Percentiles rank a stretch among this genome's conserved stretches.
Conservation (phyloP, 345 rosid species). For the Rubroshorea leprosula region DNA sequence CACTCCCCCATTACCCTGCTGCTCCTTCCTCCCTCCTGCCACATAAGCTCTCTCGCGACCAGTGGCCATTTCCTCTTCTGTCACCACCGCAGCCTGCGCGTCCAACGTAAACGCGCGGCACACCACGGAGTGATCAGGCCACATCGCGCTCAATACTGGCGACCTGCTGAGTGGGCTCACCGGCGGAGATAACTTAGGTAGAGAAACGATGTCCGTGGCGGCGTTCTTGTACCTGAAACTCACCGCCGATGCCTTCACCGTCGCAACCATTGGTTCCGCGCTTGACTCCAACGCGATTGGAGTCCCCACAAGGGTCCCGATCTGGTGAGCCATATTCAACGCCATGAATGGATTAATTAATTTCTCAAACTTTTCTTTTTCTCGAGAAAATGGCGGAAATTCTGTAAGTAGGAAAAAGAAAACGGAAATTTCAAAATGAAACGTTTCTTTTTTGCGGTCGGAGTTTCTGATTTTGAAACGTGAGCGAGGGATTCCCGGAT, state of each 20-base stretch:
- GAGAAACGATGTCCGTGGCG: conserved; percentile 31
- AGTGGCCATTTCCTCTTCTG: conserved; percentile 21
- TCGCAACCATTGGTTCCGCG: conserved; percentile 29
- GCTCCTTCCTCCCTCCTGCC: conserved; percentile 17
- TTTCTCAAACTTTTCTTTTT: background rate
- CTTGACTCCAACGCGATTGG: conserved; percentile 32
- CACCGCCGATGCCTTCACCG: conserved; percentile 42
- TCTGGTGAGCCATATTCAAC: conserved; percentile 56
- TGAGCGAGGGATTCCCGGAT: background rate
- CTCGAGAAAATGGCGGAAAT: conserved; percentile 1
- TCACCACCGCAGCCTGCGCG: conserved; percentile 12
- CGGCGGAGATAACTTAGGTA: conserved; percentile 36
- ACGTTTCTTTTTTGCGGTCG: background rate
- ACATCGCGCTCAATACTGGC: conserved; percentile 33
- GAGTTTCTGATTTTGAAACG: background rate
- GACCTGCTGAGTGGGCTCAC: conserved; percentile 56
- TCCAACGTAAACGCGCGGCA: conserved; percentile 53
- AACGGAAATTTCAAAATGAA: background rate
- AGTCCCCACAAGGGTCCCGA: conserved; percentile 58
- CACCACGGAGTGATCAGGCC: conserved; percentile 63
- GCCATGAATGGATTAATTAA: conserved; percentile 39
- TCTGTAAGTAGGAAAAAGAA: conserved; percentile 14
- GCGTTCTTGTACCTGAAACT: conserved; percentile 25
- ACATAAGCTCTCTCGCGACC: conserved; percentile 23
- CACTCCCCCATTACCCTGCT: conserved; percentile 45